phyloP scores from a whole-genome alignment of 2,329 filamentous ascomycete species.

The Fusarium mundagurra region DNA sequence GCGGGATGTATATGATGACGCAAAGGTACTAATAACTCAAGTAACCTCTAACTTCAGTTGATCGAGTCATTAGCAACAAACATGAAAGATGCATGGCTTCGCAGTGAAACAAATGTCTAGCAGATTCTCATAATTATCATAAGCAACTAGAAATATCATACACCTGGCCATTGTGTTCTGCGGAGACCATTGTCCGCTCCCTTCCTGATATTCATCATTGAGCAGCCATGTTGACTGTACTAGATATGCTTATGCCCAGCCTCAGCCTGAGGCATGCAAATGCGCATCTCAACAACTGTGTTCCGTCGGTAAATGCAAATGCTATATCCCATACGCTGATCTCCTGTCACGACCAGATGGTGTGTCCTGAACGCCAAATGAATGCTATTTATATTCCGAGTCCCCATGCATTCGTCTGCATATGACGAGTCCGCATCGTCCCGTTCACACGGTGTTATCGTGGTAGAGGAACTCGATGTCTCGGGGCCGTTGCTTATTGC shows the following conservation, averaged over 20 bases:
- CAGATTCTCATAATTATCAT: constrained; percentile 1
- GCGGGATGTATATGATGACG: background rate
- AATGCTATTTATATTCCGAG: constrained; percentile 33
- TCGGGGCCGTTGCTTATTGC: constrained; percentile 80
- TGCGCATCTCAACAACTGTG: background rate
- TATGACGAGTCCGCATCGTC: background rate
- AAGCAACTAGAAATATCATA: constrained; percentile 4
- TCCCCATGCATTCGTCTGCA: background rate
- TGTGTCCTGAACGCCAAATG: constrained; percentile 35
- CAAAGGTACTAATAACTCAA: no score
- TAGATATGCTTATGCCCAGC: constrained; percentile 14
- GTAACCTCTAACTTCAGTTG: background rate
- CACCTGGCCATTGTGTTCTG: background rate
- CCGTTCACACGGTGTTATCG: constrained; percentile 76
- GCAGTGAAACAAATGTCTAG: background rate
- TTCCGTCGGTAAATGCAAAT: constrained; percentile 25
- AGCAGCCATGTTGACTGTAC: constrained; percentile 1
- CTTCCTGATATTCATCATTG: constrained; percentile 4
- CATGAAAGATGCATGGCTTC: background rate
- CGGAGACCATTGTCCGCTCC: background rate
- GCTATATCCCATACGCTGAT: constrained; percentile 15
- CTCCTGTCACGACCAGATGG: constrained; percentile 11
- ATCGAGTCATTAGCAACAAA: background rate
- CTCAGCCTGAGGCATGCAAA: constrained; percentile 3
- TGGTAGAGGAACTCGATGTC: constrained; percentile 97